Evolutionary conservation across 179 eudicot species (phyloP).

Genomic region (Sideroxylon spinosum): DNA sequence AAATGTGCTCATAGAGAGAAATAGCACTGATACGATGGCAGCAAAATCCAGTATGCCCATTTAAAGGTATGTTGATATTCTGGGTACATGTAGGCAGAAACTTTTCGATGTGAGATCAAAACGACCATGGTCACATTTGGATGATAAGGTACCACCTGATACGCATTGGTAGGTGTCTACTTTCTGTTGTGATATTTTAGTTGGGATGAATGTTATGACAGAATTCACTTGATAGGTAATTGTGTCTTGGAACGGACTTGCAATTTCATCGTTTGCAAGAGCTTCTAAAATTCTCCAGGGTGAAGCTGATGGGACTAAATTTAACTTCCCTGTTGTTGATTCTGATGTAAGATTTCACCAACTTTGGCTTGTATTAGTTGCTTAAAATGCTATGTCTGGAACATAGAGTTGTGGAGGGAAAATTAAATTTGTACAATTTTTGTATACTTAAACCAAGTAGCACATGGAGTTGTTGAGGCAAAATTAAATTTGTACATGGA

Average conservation of each 20-base stretch:
- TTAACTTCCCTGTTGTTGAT: constrained; percentile 69
- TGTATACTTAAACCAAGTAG: no score
- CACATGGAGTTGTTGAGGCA: no score
- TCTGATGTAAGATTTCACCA: constrained; percentile 49
- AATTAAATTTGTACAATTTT: no score
- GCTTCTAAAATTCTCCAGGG: constrained; percentile 74
- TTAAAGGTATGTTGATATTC: constrained; percentile 52
- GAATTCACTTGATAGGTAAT: constrained; percentile 50
- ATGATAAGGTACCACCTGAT: constrained; percentile 62
- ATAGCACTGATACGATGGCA: constrained; percentile 61
- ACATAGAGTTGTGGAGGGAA: not conserved
- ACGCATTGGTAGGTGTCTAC: not conserved
- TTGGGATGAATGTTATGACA: not conserved
- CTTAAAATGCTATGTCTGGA: no score
- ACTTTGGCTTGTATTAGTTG: not conserved
- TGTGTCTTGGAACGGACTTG: constrained; percentile 95
- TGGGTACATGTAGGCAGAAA: constrained; percentile 55
- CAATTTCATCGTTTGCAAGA: constrained; percentile 81
- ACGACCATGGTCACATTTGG: constrained; percentile 77
- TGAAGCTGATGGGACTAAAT: constrained; percentile 59
- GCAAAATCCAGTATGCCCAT: constrained; percentile 49
- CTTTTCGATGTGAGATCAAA: constrained; percentile 67
- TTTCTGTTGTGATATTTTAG: constrained; percentile 5
- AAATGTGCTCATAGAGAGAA: constrained; percentile 88
- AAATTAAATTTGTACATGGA: no score